These are phyloP conservation scores for Pterulicium gracile DNA, from an alignment of 1,284 basidiomycete species.

Conservation along the genomic window DNA sequence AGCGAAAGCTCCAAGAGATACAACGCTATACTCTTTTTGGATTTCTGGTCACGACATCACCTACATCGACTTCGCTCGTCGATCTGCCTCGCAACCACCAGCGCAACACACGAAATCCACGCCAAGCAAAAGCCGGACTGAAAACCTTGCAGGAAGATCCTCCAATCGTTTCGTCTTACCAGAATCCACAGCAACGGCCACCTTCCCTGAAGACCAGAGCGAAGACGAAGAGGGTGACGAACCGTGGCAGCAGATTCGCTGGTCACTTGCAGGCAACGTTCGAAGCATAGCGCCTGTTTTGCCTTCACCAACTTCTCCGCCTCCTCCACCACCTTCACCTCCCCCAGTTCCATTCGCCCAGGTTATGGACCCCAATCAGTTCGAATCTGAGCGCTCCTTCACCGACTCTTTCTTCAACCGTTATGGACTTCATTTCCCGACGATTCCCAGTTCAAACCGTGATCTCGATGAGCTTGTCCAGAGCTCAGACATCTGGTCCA, in stretches of 20 bases:
- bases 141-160: too few species aligned
- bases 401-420: too few species aligned
- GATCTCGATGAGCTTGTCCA: slow-evolving; percentile 24
- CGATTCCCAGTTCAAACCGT: slow-evolving; percentile 23
- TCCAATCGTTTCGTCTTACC: too few species aligned
- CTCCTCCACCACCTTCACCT: not conserved
- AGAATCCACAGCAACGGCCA: not conserved
- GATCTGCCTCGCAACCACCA: too few species aligned
- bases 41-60: not conserved
- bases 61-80: not conserved
- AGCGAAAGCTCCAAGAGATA: not conserved
- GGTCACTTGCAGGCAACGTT: not conserved
- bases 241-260: slow-evolving; percentile 10
- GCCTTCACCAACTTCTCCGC: not conserved
- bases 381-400: too few species aligned
- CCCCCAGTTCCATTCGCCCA: not conserved
- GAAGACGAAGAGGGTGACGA: slow-evolving; percentile 13
- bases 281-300: not conserved
- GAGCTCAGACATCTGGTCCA: slow-evolving; percentile 28
- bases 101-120: too few species aligned
- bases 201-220: slow-evolving; percentile 10
- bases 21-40: not conserved
- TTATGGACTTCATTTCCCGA: slow-evolving; percentile 16
- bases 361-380: slow-evolving; percentile 25
- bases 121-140: not conserved